A percentile compares a stretch with the other conserved stretches of the same genome.
Conservation (phyloP, 805 yeast species). For the Ogataea allantospora region DNA sequence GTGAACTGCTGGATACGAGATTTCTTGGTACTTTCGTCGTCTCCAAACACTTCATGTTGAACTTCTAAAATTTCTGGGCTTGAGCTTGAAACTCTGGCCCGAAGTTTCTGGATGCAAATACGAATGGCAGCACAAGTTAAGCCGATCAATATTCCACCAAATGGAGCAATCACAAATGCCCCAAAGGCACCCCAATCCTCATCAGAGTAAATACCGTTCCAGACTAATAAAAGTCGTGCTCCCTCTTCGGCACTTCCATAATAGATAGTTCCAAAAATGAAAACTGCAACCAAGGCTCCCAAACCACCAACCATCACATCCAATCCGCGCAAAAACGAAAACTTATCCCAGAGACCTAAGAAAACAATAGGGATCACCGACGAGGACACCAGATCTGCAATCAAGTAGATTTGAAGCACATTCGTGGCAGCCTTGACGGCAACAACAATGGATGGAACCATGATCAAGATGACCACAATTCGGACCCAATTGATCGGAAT, state of each 20-base stretch:
- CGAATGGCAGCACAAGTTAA: conserved; percentile 50
- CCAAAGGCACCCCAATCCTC: conserved; percentile 95
- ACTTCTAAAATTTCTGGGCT: conserved; percentile 13
- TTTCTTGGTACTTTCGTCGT: conserved; percentile 12
- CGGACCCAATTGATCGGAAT: conserved; percentile 67
- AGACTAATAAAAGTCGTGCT: conserved; percentile 67
- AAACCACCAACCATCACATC: conserved; percentile 83
- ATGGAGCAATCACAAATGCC: conserved; percentile 88
- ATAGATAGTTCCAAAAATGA: conserved; percentile 80
- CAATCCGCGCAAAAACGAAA: conserved; percentile 72
- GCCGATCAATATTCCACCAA: conserved; percentile 68
- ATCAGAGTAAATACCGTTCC: conserved; percentile 74
- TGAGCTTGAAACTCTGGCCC: conserved; percentile 36
- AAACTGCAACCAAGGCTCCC: conserved; percentile 77
- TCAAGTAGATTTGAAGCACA: conserved; percentile 81
- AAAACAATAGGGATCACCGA: conserved; percentile 82
- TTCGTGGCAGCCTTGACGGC: conserved; percentile 80
- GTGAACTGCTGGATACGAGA: conserved; percentile 10
- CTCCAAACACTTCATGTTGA: conserved; percentile 15
- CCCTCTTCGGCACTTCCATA: conserved; percentile 73
- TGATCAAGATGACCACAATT: conserved; percentile 64
- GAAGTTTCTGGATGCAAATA: conserved; percentile 33
- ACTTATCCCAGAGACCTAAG: conserved; percentile 66
- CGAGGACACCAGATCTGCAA: conserved; percentile 87
- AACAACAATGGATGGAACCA: conserved; percentile 85